Percentiles rank a stretch among this genome's conserved stretches.
phyloP scores from a whole-genome alignment of 768 basidiomycete genomes.

The Imleria badia region DNA sequence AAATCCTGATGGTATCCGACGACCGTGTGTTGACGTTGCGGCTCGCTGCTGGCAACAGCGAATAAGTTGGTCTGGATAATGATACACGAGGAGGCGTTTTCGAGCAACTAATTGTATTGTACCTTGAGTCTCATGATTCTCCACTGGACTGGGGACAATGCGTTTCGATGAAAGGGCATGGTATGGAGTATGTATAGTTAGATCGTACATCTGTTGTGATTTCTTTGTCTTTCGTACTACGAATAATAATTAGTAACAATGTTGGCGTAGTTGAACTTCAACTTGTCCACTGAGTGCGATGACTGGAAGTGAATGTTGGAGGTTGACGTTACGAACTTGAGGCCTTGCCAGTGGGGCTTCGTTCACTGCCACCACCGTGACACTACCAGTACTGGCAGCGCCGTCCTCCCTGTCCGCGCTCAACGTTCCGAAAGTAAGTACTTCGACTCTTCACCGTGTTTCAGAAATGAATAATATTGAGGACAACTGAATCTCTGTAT shows the following conservation, averaged over 20 bases:
- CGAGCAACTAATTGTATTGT: slow-evolving; percentile 5
- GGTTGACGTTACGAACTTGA: no score
- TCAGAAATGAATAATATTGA: no score
- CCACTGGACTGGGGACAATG: slow-evolving; percentile 14
- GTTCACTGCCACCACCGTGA: no score
- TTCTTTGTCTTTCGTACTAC: slow-evolving; percentile 13
- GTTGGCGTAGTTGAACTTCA: not conserved
- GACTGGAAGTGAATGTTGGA: no score
- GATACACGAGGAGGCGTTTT: not conserved
- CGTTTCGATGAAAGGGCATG: slow-evolving; percentile 5
- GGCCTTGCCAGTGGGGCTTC: no score
- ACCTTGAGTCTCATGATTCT: slow-evolving; percentile 14
- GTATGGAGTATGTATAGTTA: slow-evolving; percentile 23
- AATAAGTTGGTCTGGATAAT: slow-evolving; percentile 4
- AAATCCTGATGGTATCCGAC: slow-evolving; percentile 89
- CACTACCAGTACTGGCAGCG: no score
- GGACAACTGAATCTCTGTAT: no score
- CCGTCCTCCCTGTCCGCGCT: no score
- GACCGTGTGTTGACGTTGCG: slow-evolving; percentile 78
- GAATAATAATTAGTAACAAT: not conserved
- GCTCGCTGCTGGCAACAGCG: slow-evolving; percentile 36
- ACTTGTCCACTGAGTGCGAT: no score
- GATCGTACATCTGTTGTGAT: slow-evolving; percentile 31
- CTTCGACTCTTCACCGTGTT: no score
- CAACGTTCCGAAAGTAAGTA: no score